Evolutionary conservation across 176 grass and related monocot genomes (phyloP), one percentile per base, ranked within the genome.

Genomic region (Cenchrus americanus): DNA sequence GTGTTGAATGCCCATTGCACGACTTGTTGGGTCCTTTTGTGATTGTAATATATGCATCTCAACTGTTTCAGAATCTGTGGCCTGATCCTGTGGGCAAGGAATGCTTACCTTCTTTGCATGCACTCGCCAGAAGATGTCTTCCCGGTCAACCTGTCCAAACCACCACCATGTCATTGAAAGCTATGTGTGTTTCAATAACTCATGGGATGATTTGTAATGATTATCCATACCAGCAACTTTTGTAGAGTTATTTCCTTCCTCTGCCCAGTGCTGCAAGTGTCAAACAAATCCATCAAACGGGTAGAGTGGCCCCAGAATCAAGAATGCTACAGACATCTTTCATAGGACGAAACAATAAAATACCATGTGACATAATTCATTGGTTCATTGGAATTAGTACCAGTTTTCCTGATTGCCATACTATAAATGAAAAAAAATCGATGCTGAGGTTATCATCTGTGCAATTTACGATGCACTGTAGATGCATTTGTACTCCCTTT

Each of bases 221-320:
- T 41, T 51, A 77, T 77, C 46, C 77, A 18, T 90, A 98, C 93
- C 96, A 98, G 68, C 81, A 93, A 71, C 64, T 95, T 98, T 52
- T 90, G 87, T 75, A 98, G 89, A 81, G 66, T 73, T 47, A 95
- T 87, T 76, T 98, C 93, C 77, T 85, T 93, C 89, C 89, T 90
- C 26, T 86, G 82, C 14, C 88, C 91, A 60, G 88, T 94, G 83
- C 95, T 97, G 90, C 86, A 89, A 85, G 66, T 34, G 62, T 19
- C 66, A 79, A 80, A 90, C 69, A 57, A 83, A 83, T 5, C 26
- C 50, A 15, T 75, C 57, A 89, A 77, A 76, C 58, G 30, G 46
- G 37, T 82, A 63, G 52, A 83, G 4, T 5, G 49, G 77, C 58
- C 34, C 48, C 11, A 52, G 27, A 84, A 71, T 30, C 14, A 85